Percentiles rank a stretch among this genome's conserved stretches.
phyloP scores from a whole-genome alignment of 805 yeast genomes.

The Wickerhamomyces sydowiorum region DNA sequence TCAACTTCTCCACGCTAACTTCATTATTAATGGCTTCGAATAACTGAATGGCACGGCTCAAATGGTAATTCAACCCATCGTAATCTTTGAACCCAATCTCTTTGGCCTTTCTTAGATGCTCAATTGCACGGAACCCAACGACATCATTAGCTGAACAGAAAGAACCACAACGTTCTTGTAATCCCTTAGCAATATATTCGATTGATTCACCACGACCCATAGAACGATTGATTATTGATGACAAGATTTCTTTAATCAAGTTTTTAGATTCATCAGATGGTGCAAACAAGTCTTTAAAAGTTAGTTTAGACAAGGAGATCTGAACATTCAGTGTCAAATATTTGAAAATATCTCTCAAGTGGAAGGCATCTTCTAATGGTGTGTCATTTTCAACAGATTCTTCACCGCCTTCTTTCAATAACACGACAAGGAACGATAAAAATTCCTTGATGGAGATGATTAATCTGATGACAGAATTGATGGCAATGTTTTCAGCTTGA shows the following conservation, averaged over 20 bases:
- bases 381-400: constrained; percentile 15
- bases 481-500: constrained; percentile 89
- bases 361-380: constrained; percentile 12
- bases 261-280: constrained; percentile 49
- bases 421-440: constrained; percentile 75
- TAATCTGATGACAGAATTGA: constrained; percentile 69
- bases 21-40: constrained; percentile 78
- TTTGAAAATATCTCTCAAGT: constrained; percentile 59
- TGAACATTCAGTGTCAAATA: constrained; percentile 67
- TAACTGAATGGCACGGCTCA: constrained; percentile 68
- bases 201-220: constrained; percentile 91
- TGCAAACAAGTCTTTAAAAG: constrained; percentile 73
- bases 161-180: constrained; percentile 91
- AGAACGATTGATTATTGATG: constrained; percentile 83
- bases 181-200: constrained; percentile 77
- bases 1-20: constrained; percentile 70
- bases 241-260: constrained; percentile 77
- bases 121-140: constrained; percentile 88
- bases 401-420: constrained; percentile 63
- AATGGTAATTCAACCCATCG: constrained; percentile 60
- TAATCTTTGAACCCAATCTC: constrained; percentile 65
- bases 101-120: constrained; percentile 82
- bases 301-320: constrained; percentile 55
- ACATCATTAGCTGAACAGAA: constrained; percentile 95
- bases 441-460: constrained; percentile 83